These are phyloP conservation scores for Eucalyptus polyanthemos DNA, from an alignment of 345 rosid species.

Conservation along the genomic window DNA sequence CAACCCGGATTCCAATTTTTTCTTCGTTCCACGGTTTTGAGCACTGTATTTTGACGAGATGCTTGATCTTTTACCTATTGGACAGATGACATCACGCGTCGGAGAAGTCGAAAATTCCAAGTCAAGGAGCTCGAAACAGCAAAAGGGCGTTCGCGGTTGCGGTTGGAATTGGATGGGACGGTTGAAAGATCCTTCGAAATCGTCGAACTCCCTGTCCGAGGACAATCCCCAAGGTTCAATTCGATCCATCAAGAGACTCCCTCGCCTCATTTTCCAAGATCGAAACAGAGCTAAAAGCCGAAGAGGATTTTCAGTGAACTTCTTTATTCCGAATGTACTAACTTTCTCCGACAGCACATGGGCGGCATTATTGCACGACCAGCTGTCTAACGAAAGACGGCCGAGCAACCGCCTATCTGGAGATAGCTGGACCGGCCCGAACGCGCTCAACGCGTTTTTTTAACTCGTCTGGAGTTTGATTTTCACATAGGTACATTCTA, in stretches of 20 bases:
- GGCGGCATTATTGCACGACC: not conserved
- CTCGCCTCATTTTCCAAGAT: not conserved
- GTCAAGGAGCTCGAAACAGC: not conserved
- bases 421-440: not conserved
- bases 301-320: not conserved
- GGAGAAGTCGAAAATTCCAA: not conserved
- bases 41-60: not conserved
- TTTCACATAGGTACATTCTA: not conserved
- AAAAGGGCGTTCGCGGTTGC: not conserved
- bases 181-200: not conserved
- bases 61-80: not conserved
- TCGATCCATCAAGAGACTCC: not conserved
- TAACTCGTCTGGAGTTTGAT: not conserved
- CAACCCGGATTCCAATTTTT: not conserved
- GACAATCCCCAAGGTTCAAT: not conserved
- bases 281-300: not conserved
- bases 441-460: not conserved
- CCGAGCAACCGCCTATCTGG: not conserved
- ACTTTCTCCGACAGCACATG: not conserved
- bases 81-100: not conserved
- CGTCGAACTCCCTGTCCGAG: not conserved
- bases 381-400: not conserved
- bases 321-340: not conserved
- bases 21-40: not conserved
- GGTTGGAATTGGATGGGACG: not conserved